These are phyloP conservation scores for Cryptococcus floricola DNA, from an alignment of 1,284 basidiomycete species.

Conservation along the genomic window DNA sequence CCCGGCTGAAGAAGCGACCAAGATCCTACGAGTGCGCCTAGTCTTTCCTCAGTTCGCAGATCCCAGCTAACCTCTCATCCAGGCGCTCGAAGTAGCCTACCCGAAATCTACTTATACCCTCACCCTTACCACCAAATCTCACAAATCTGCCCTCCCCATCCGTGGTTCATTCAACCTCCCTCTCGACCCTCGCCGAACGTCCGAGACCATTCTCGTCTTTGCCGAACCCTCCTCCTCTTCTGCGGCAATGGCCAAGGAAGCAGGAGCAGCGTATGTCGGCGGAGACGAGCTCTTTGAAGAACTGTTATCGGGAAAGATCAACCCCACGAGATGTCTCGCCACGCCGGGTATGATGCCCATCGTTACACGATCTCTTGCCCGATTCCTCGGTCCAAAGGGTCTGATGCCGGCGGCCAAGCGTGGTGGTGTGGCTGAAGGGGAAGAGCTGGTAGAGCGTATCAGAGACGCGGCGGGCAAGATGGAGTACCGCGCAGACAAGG, in stretches of 20 bases:
- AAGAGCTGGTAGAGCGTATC: constrained; percentile 66
- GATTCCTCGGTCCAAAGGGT: constrained; percentile 86
- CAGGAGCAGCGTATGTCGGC: constrained; percentile 81
- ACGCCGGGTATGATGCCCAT: constrained; percentile 73
- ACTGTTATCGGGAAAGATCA: constrained; percentile 39
- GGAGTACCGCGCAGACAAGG: constrained; percentile 90
- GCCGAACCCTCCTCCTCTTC: constrained; percentile 56
- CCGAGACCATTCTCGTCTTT: constrained; percentile 76
- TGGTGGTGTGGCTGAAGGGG: constrained; percentile 86
- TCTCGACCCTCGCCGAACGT: constrained; percentile 64
- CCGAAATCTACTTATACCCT: constrained; percentile 74
- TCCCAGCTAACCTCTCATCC: neutral
- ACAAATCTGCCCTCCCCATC: constrained; percentile 68
- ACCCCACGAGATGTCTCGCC: constrained; percentile 56
- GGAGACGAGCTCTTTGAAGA: constrained; percentile 76
- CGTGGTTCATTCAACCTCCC: constrained; percentile 71
- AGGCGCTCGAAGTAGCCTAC: constrained; percentile 75
- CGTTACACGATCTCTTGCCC: constrained; percentile 77
- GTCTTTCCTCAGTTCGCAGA: neutral
- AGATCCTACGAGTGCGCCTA: constrained; percentile 36
- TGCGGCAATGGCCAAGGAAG: constrained; percentile 64
- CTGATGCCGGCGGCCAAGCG: constrained; percentile 92
- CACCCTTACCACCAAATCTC: constrained; percentile 70
- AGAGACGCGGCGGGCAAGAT: constrained; percentile 72
- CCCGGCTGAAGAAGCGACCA: constrained; percentile 36